Percentiles rank a stretch among this genome's conserved stretches.
These are phyloP conservation scores for Cryptococcus sp. DNA, from an alignment of 1,284 basidiomycete species.

Conservation along the genomic window DNA sequence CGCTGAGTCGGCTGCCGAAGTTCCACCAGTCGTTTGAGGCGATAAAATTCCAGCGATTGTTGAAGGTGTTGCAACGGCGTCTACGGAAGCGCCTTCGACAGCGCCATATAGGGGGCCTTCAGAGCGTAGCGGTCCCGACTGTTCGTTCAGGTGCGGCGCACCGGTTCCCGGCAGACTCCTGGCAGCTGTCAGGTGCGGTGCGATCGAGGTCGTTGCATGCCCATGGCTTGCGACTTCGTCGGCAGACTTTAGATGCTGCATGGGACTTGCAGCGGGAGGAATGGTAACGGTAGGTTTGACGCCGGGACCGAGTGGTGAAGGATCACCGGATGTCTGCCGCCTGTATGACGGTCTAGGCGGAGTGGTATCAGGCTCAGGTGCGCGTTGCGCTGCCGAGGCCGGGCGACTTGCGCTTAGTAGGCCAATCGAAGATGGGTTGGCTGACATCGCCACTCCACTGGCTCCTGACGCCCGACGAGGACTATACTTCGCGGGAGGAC, in stretches of 20 bases:
- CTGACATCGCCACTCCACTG: conserved; percentile 1
- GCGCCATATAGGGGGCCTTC: conserved; percentile 10
- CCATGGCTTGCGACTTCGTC: conserved; percentile 10
- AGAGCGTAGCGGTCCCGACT: conserved; percentile 16
- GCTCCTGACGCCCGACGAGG: no score
- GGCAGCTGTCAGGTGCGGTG: conserved; percentile 13
- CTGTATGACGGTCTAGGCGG: conserved; percentile 12
- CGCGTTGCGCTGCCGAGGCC: conserved; percentile 10
- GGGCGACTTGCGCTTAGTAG: conserved; percentile 31
- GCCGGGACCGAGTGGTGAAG: conserved; percentile 19
- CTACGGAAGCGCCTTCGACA: background rate
- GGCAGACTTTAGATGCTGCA: conserved; percentile 12
- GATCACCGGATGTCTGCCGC: conserved; percentile 19
- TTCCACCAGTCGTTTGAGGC: conserved; percentile 40
- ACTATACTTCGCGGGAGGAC: no score
- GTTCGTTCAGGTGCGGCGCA: conserved; percentile 14
- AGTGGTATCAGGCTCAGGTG: background rate
- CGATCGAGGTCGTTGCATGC: background rate
- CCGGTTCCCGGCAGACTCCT: conserved; percentile 31
- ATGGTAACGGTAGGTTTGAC: background rate
- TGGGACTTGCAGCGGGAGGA: conserved; percentile 8
- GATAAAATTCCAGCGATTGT: conserved; percentile 20
- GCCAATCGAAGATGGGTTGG: conserved; percentile 21
- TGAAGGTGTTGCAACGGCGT: background rate
- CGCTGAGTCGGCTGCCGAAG: conserved; percentile 13